Evolutionary conservation across 192 early-diverging fungal genomes (phyloP), one percentile per base, ranked within the genome.

Genomic region (Umbelopsis isabellina): DNA sequence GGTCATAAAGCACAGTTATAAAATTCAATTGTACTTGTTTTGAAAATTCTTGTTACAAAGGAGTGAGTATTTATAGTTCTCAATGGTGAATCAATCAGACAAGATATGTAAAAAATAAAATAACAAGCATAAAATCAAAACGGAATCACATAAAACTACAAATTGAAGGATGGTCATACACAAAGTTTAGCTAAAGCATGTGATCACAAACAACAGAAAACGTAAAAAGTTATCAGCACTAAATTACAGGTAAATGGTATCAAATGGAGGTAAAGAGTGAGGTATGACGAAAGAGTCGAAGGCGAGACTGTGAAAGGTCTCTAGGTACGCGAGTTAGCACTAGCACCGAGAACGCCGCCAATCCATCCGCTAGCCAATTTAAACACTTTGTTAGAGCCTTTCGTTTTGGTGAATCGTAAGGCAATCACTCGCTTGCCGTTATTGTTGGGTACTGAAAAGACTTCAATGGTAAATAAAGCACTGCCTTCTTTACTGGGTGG

Each of bases 321-420:
- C 30, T 33, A 61, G 27, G 33, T 37, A 5, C 55, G 55, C 12
- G 55, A 27, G 30, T 61, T 61, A 25, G 55, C 55, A 25, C 55
- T 61, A 35, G 55, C 55, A 27, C 50, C 64, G 4, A 75, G 37
- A 1, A 70, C 68, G n/a, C 64, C 49, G 6, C 53, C 51, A 9
- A 78, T 70, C 76, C 76, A 78, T 12, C 76, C 76, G 49, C 71
- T 73, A 13, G 72, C 76, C 16, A 78, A 47, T 30, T 72, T 69
- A 46, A 70, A 78, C 20, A 73, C 76, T 66, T 73, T 78, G n/a
- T 58, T 66, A 21, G 76, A 78, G 18, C 76, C 76, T 27, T 64
- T 46, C 16, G 68, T 44, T 49, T 78, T 78, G n/a, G 58, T 49
- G 44, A 78, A 65, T 49, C 68, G 58, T 22, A 78, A 37, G 12